Evolutionary conservation across 768 basidiomycete genomes (phyloP).

Genomic region (Fomitopsis serialis): DNA sequence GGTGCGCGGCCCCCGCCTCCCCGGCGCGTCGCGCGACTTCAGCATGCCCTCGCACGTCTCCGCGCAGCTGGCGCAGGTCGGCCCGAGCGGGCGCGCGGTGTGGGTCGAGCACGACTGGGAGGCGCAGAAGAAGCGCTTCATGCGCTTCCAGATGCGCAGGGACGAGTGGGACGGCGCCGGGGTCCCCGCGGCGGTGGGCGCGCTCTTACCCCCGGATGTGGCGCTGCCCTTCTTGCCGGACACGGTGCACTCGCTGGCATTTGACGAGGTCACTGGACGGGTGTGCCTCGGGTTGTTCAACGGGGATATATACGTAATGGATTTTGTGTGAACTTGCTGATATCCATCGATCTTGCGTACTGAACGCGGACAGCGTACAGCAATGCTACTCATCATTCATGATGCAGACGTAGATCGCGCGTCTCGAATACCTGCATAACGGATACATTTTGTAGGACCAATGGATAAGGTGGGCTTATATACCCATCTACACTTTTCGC

Average conservation of each 20-base stretch:
- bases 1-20: background rate
- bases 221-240: constrained; percentile 47
- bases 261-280: constrained; percentile 52
- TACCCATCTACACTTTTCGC: no score
- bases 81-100: constrained; percentile 41
- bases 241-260: constrained; percentile 40
- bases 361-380: no score
- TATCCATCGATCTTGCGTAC: no score
- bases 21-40: constrained; percentile 6
- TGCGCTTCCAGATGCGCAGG: constrained; percentile 37
- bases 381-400: no score
- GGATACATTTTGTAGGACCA: no score
- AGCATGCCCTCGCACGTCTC: constrained; percentile 17
- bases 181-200: constrained; percentile 19
- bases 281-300: constrained; percentile 46
- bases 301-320: constrained; percentile 47
- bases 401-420: no score
- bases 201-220: constrained; percentile 40
- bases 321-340: constrained; percentile 20
- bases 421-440: no score
- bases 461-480: no score
- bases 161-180: background rate
- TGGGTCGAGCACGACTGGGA: constrained; percentile 51
- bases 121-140: constrained; percentile 40
- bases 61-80: constrained; percentile 22